Base-by-base conservation (phyloP, 306 rosid species). In the Citrullus colocynthis region DNA sequence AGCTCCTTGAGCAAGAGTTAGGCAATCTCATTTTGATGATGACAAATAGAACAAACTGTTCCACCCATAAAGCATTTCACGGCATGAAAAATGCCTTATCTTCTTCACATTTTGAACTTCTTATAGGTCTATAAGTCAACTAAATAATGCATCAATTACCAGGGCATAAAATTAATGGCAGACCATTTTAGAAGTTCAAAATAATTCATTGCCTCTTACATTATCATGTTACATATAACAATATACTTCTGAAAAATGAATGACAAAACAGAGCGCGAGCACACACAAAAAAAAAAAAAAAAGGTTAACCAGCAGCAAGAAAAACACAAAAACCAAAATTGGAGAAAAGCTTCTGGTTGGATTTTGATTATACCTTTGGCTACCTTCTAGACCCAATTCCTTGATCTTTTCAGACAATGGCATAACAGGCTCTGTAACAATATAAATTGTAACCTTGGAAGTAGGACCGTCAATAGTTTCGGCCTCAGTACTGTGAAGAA, bases 341-440 rank as follows among this genome's bases (percentile, higher is more conserved):
- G 49, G 73, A 78, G 37, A 62, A 64, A 14, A 16, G 12, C 42
- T 55, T 78, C 34, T 51, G 63, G 72, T 60, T 18, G 79, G 63
- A 78, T 69, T 52, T 52, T 48, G 76, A 24, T 54, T 62, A 78
- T 90, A 92, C 97, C 93, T 95, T 76, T 92, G 96, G 81, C 89
- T 89, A 82, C 96, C 95, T 83, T 89, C 91, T 76, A 96, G 87
- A 64, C 93, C 90, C 81, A 96, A 85, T 83, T 96, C 99, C 83
- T 81, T 89, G 76, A 92, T 88, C 91, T 88, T 96, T 73, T 91
- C 97, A 0, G 96, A 89, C 59, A 92, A 84, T 21, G 93, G 98
- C 90, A 92, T 86, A 61, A 92, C 98, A 78, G 99, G 98, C 85
- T 96, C 99, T 5, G 98, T 96, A 54, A 96, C 99, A 81, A 96